Evolutionary conservation across 805 yeast genomes (phyloP).

Genomic region (Candida anglica): DNA sequence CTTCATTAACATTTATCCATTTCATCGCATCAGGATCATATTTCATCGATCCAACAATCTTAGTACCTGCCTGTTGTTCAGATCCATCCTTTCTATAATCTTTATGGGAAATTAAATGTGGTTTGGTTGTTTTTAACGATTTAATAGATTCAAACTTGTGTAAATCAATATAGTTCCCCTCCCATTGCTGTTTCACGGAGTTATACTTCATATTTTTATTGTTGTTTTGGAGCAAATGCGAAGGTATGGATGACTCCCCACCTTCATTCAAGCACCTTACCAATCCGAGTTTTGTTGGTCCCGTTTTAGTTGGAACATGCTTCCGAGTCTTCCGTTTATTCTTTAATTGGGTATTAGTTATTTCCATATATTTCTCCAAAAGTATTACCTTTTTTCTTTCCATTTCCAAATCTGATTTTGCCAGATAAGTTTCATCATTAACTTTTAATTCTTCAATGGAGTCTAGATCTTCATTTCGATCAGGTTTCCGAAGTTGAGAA

Average conservation of each 20-base stretch:
- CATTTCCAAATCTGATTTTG: slow-evolving; percentile 11
- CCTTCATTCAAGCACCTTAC: slow-evolving; percentile 24
- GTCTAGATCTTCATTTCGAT: neutral
- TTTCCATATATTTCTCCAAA: slow-evolving; percentile 29
- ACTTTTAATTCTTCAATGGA: slow-evolving; percentile 8
- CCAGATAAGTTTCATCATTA: slow-evolving; percentile 5
- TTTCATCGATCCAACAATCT: slow-evolving; percentile 42
- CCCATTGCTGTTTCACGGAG: slow-evolving; percentile 52
- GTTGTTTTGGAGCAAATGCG: slow-evolving; percentile 12
- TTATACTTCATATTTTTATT: slow-evolving; percentile 48
- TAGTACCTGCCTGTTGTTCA: slow-evolving; percentile 6
- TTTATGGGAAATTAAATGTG: slow-evolving; percentile 31
- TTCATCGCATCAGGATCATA: slow-evolving; percentile 54
- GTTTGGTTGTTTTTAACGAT: slow-evolving; percentile 19
- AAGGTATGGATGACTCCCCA: slow-evolving; percentile 8
- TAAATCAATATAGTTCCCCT: slow-evolving; percentile 60
- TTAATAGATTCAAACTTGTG: slow-evolving; percentile 40
- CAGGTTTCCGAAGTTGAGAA: neutral
- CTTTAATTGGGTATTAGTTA: slow-evolving; percentile 12
- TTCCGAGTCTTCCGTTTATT: slow-evolving; percentile 9
- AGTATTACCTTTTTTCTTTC: slow-evolving; percentile 22
- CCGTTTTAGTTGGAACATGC: slow-evolving; percentile 7
- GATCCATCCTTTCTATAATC: slow-evolving; percentile 15
- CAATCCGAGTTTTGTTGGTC: slow-evolving; percentile 17
- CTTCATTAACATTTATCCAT: slow-evolving; percentile 50